These are phyloP conservation scores for Starmerella tilneyi DNA, from an alignment of 805 yeast species.

Conservation along the genomic window DNA sequence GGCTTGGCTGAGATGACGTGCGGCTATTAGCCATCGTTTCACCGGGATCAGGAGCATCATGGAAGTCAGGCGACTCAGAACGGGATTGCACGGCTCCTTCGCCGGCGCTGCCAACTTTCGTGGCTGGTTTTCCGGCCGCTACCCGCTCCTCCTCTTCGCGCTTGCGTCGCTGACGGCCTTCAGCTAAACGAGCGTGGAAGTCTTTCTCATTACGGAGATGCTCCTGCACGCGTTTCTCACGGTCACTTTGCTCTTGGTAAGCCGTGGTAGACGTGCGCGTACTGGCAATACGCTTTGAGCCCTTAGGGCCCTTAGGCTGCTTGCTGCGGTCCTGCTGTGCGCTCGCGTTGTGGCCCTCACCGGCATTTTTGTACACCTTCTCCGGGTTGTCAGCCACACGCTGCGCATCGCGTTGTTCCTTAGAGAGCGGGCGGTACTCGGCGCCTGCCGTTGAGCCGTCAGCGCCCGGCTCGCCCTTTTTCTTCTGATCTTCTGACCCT, in stretches of 20 bases:
- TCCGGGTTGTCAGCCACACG: constrained; percentile 18
- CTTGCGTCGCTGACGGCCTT: background rate
- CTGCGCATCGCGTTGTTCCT: constrained; percentile 12
- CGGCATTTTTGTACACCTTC: constrained; percentile 7
- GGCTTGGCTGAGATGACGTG: constrained; percentile 15
- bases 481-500: background rate
- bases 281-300: constrained; percentile 17
- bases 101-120: background rate
- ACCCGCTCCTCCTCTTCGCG: background rate
- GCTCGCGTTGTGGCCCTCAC: constrained; percentile 3
- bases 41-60: constrained; percentile 10
- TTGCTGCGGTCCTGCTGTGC: background rate
- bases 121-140: background rate
- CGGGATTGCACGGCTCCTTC: background rate
- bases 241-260: constrained; percentile 17
- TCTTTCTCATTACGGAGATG: constrained; percentile 3
- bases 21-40: background rate
- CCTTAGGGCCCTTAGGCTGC: background rate
- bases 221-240: constrained; percentile 17
- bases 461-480: background rate
- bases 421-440: background rate
- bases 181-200: background rate
- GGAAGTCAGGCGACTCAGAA: background rate
- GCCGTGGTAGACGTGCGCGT: constrained; percentile 17
- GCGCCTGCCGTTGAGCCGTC: constrained; percentile 10